phyloP scores from a whole-genome alignment of 2,329 filamentous ascomycete species.

The Dactylellina parvicollis region DNA sequence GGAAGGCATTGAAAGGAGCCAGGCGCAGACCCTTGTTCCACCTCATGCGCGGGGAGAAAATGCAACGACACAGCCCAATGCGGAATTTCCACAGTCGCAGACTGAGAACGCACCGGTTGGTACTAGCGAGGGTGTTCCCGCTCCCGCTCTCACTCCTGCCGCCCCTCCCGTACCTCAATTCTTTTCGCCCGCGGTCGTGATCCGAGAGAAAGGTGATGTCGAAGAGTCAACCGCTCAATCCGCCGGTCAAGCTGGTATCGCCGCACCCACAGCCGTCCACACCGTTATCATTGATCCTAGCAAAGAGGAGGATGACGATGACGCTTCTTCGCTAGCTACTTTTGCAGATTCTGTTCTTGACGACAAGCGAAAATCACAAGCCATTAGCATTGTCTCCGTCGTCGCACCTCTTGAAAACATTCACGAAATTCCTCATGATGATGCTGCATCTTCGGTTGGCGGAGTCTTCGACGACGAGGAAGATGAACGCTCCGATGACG shows the following conservation, averaged over 20 bases:
- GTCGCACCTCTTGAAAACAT: conserved; percentile 59
- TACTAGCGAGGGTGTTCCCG: conserved; percentile 13
- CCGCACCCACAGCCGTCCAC: conserved; percentile 38
- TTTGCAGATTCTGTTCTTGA: conserved; percentile 61
- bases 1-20: conserved; percentile 4
- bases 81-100: neutral
- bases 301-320: conserved; percentile 65
- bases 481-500: conserved; percentile 62
- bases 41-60: conserved; percentile 25
- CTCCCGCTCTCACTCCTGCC: neutral
- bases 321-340: conserved; percentile 75
- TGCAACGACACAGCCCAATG: neutral
- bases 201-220: conserved; percentile 50
- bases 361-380: conserved; percentile 53
- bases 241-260: conserved; percentile 21
- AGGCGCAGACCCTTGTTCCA: conserved; percentile 9
- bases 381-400: conserved; percentile 59
- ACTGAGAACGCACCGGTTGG: conserved; percentile 1
- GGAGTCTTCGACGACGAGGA: conserved; percentile 71
- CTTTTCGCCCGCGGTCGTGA: conserved; percentile 47
- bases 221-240: conserved; percentile 25
- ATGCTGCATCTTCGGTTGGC: conserved; percentile 65
- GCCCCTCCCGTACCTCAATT: conserved; percentile 39
- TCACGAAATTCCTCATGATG: conserved; percentile 59
- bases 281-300: conserved; percentile 56